These are phyloP conservation scores for Saccharomyces hybrid DNA, from an alignment of 1,139 yeast genomes.

Conservation along the genomic window DNA sequence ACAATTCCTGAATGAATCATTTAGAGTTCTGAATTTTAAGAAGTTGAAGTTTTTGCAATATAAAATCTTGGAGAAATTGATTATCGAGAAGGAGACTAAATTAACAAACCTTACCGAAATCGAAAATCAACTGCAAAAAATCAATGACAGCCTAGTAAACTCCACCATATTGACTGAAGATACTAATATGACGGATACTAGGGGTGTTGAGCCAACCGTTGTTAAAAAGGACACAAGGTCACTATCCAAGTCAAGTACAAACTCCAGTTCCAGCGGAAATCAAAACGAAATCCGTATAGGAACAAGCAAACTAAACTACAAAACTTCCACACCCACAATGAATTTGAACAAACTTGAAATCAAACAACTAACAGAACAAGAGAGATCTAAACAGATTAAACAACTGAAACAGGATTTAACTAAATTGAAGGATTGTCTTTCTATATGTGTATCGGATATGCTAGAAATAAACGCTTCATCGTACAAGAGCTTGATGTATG, in stretches of 20 bases:
- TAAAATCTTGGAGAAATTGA: conserved; percentile 39
- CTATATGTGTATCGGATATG: conserved; percentile 32
- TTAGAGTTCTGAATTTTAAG: conserved; percentile 62
- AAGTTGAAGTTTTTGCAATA: conserved; percentile 63
- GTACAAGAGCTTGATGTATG: conserved; percentile 18
- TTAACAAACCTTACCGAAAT: conserved; percentile 26
- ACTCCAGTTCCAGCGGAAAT: background rate
- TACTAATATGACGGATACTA: conserved; percentile 16
- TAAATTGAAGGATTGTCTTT: conserved; percentile 34
- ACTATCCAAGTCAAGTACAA: background rate
- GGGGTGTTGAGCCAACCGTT: conserved; percentile 1
- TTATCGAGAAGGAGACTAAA: conserved; percentile 29
- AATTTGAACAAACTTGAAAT: conserved; percentile 10
- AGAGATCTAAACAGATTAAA: conserved; percentile 29
- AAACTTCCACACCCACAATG: conserved; percentile 6
- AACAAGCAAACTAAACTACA: conserved; percentile 14
- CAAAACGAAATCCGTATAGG: conserved; percentile 2
- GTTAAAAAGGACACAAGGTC: background rate
- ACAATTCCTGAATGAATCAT: conserved; percentile 65
- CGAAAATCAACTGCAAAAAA: conserved; percentile 31
- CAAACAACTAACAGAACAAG: conserved; percentile 25
- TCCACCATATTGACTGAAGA: conserved; percentile 25
- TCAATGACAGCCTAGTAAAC: conserved; percentile 24
- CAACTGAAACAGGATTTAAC: conserved; percentile 31
- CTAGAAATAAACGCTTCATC: conserved; percentile 32